Base-by-base conservation (phyloP, 78 protist genomes). In the Dictyostelium brefeldianum region DNA sequence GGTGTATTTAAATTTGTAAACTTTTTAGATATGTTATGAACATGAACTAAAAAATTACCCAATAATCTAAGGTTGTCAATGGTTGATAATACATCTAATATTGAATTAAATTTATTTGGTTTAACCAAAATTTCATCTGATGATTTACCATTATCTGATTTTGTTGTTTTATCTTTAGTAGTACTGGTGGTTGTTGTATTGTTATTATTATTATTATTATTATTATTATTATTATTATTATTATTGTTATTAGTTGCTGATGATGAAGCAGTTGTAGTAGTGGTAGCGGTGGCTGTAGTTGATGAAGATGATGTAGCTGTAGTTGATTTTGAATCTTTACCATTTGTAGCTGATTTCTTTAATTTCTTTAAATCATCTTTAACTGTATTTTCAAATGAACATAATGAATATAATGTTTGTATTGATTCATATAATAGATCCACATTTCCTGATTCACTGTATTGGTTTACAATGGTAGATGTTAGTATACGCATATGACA, bases 331-430 rank as follows among this genome's bases (percentile, higher is more conserved):
- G 59, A 46, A 17, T 59, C 69, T 59, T 59, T 59, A 8, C 15
- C 22, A 36, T 1, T 36, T 4, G 31, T n/a, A 12, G 79, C 9
- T 2, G 43, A 10, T 22, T 46, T 73, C 22, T 36, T 73, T 73
- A 11, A 22, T 46, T 43, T n/a, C 79, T 73, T 54, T 62, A 36
- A 47, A 22, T 73, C 56, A n/a, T 82, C 80, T 69, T n/a, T 82
- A 15, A 82, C 14, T 20, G 10, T 69, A 43, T 53, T 47, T 48
- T 81, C 89, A 65, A 81, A 81, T 46, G 59, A 81, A 20, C 69
- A 36, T 10, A 81, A 5, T 22, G 78, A 51, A 70, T 69, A 82
- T 53, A 82, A 51, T 27, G 36, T 31, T 36, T 20, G 47, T 15
- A 69, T 36, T 31, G 80, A 43, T 31, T 82, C 80, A 46, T 51